These are phyloP conservation scores for Avena insularis DNA, from an alignment of 176 grass and related monocot species.

Conservation along the genomic window DNA sequence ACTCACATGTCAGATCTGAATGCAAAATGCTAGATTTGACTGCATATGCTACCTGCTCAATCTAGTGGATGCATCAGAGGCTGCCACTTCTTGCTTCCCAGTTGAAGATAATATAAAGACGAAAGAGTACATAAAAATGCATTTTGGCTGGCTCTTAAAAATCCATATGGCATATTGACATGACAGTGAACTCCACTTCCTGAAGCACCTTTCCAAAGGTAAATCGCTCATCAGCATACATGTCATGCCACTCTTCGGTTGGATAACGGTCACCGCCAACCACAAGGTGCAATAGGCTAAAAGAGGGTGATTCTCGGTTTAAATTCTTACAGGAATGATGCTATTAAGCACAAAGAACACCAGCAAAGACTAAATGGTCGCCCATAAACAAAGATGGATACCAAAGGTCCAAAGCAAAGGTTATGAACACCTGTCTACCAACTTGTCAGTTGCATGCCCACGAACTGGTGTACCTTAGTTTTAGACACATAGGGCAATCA, in stretches of 20 bases:
- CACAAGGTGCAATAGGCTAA: slow-evolving; percentile 17
- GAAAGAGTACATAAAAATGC: neutral
- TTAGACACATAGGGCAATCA: neutral
- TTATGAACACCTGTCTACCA: slow-evolving; percentile 14
- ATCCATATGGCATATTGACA: neutral
- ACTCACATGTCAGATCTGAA: slow-evolving; percentile 35
- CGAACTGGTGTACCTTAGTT: slow-evolving; percentile 11
- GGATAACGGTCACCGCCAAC: slow-evolving; percentile 25
- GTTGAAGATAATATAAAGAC: slow-evolving; percentile 10
- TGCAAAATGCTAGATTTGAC: neutral
- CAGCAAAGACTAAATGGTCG: neutral
- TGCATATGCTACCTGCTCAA: neutral
- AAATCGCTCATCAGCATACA: slow-evolving; percentile 31
- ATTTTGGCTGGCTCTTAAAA: neutral
- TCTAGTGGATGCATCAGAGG: slow-evolving; percentile 26
- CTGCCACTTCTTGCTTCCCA: slow-evolving; percentile 20
- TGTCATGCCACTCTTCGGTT: slow-evolving; percentile 12
- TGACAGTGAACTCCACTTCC: slow-evolving; percentile 45
- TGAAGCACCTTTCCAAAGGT: neutral
- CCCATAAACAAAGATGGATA: slow-evolving; percentile 31
- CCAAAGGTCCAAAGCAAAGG: slow-evolving; percentile 8
- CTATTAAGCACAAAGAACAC: slow-evolving; percentile 36
- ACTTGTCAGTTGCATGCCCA: slow-evolving; percentile 25
- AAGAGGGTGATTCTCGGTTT: no score
- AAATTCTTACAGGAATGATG: neutral